phyloP scores from a whole-genome alignment of 805 yeast species.

The Candida orba region DNA sequence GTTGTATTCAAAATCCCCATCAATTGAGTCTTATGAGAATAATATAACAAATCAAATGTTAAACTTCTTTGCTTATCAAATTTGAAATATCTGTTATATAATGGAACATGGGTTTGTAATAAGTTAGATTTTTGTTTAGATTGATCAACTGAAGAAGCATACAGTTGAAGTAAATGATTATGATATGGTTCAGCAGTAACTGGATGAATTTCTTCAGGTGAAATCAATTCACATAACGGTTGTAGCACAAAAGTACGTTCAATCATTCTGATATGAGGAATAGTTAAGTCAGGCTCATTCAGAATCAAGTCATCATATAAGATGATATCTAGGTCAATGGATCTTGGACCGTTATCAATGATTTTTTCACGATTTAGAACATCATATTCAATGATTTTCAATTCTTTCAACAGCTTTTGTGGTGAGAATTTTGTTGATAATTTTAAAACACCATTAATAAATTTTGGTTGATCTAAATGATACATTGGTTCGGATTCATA shows the following conservation, averaged over 20 bases:
- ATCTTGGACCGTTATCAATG: constrained; percentile 86
- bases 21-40: constrained; percentile 47
- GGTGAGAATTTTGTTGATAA: constrained; percentile 61
- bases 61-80: constrained; percentile 21
- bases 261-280: constrained; percentile 86
- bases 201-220: constrained; percentile 68
- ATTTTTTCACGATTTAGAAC: constrained; percentile 64
- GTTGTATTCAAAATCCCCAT: constrained; percentile 91
- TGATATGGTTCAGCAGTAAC: constrained; percentile 77
- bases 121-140: constrained; percentile 43
- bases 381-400: constrained; percentile 76
- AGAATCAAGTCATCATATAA: constrained; percentile 48
- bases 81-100: constrained; percentile 20
- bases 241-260: constrained; percentile 86
- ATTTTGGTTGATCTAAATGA: constrained; percentile 67
- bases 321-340: constrained; percentile 83
- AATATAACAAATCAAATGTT: constrained; percentile 38
- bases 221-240: constrained; percentile 77
- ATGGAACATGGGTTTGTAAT: constrained; percentile 46
- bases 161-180: constrained; percentile 54
- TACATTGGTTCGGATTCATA: constrained; percentile 95
- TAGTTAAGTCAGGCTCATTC: constrained; percentile 49
- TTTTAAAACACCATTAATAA: constrained; percentile 76
- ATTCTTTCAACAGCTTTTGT: constrained; percentile 44
- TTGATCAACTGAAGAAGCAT: constrained; percentile 26